Evolutionary conservation across 208 protist genomes (phyloP).

Genomic region (Leishmania aethiopica): DNA sequence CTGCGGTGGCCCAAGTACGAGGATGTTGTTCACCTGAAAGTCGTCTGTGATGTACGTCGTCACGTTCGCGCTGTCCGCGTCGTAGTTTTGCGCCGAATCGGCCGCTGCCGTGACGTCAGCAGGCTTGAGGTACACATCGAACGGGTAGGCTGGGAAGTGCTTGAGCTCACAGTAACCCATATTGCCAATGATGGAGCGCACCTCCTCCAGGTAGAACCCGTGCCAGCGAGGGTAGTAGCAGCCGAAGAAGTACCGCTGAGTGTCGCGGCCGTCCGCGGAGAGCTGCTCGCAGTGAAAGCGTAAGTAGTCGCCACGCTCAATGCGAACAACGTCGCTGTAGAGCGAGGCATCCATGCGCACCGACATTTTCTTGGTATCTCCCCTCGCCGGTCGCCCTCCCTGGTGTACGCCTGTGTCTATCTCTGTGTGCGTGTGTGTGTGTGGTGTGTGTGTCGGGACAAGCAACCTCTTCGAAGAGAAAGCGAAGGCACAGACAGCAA

Average conservation of each 20-base stretch:
- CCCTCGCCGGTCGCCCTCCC: background rate
- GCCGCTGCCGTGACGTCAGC: background rate
- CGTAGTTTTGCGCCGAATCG: conserved; percentile 23
- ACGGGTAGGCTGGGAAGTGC: conserved; percentile 80
- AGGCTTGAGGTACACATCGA: conserved; percentile 77
- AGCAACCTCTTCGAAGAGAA: background rate
- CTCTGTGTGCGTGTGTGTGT: background rate
- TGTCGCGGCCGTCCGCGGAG: conserved; percentile 64
- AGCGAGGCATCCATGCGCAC: conserved; percentile 78
- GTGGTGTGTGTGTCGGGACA: background rate
- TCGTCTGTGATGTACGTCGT: conserved; percentile 83
- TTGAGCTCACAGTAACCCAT: conserved; percentile 72
- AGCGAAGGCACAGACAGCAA: background rate
- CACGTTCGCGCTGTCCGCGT: conserved; percentile 33
- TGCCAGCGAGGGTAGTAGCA: conserved; percentile 92
- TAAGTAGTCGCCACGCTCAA: conserved; percentile 81
- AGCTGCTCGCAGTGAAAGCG: conserved; percentile 84
- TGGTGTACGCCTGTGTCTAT: background rate
- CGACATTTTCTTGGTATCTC: conserved; percentile 46
- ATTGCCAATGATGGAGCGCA: conserved; percentile 80
- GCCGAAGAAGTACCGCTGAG: conserved; percentile 88
- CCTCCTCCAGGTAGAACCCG: conserved; percentile 90
- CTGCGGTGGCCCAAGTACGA: conserved; percentile 68
- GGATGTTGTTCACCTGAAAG: conserved; percentile 73
- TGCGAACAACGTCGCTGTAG: conserved; percentile 81